Conservation (phyloP, 2,329 filamentous ascomycete genomes). For the Alternaria viburni region DNA sequence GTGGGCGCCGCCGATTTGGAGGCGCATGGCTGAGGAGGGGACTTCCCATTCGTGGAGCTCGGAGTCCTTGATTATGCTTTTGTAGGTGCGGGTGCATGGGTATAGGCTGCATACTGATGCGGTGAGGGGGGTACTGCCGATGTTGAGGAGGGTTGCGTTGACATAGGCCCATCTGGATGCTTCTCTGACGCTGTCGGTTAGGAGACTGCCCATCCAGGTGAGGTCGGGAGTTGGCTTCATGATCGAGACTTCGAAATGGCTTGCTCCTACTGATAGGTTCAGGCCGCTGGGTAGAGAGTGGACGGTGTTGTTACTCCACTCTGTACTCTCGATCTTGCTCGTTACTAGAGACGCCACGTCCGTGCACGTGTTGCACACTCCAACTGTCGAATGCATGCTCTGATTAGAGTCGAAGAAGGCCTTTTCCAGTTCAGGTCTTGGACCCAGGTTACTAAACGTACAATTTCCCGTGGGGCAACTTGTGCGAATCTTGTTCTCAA, state of each 20-base stretch:
- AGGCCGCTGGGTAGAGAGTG: background rate
- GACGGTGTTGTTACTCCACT: background rate
- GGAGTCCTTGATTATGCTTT: background rate
- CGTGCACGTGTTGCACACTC: background rate
- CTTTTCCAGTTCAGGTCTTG: background rate
- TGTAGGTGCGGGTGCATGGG: background rate
- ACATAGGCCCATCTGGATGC: constrained; percentile 2
- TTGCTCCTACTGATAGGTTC: background rate
- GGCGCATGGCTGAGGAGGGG: background rate
- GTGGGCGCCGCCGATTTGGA: background rate
- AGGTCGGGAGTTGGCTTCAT: background rate
- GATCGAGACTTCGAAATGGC: background rate
- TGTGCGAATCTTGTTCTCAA: background rate
- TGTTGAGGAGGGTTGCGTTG: background rate
- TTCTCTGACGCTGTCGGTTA: background rate
- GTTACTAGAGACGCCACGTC: background rate
- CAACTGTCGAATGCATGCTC: background rate
- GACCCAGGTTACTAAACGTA: background rate
- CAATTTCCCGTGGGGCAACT: background rate
- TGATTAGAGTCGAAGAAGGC: background rate
- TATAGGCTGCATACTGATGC: background rate
- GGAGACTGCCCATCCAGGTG: background rate
- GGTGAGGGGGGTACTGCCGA: background rate
- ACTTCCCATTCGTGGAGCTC: background rate
- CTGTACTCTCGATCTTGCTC: background rate